Base-by-base conservation (phyloP, 805 yeast species). In the Spencermartinsiella europaea region DNA sequence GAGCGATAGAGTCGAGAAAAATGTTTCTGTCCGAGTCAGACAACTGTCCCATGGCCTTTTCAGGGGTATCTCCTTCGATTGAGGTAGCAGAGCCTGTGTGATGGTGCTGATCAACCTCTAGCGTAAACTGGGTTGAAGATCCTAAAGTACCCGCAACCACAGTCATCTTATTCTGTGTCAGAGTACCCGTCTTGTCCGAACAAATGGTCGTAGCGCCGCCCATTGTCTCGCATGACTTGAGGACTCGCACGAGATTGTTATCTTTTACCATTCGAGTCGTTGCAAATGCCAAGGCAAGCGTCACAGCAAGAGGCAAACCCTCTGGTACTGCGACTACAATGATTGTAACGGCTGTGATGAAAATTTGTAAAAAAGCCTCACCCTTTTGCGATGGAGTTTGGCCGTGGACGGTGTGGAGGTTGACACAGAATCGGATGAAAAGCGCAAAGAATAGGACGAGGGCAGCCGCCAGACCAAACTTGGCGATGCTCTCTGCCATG, bases 261-360 rank as follows among this genome's bases (percentile, higher is more conserved):
- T 93, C 96, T 64, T 85, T 85, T 17, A 95, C 89, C 99, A 93
- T 93, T 67, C 98, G 78, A 7, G 96, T 90, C 2, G 99, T 93
- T 1, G 99, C 99, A 71, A 93, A 93, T 0, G 99, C 99, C 55
- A 93, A 72, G 0, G 99, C 96, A 40, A 93, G 73, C 1, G 99
- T 93, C 15, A 93, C 99, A 1, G 99, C 99, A 47, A 93, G 72
- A 1, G 99, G 99, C 47, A 93, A 75, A 51, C 99, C 99, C 68
- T 93, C 99, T 2, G 99, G 99, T n/a, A 93, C 96, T 0, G 99
- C 99, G 42, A 93, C 99, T 14, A 91, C 99, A 22, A 93, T 81
- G 56, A 93, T 77, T 0, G 99, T 89, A 50, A 93, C 85, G 0
- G 98, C 84, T 20, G 93, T 87, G 59, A 93, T 93, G 50, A 93